Evolutionary conservation across 352 stramenopile genomes (phyloP).

Genomic region (Halophytophthora polymorphica): DNA sequence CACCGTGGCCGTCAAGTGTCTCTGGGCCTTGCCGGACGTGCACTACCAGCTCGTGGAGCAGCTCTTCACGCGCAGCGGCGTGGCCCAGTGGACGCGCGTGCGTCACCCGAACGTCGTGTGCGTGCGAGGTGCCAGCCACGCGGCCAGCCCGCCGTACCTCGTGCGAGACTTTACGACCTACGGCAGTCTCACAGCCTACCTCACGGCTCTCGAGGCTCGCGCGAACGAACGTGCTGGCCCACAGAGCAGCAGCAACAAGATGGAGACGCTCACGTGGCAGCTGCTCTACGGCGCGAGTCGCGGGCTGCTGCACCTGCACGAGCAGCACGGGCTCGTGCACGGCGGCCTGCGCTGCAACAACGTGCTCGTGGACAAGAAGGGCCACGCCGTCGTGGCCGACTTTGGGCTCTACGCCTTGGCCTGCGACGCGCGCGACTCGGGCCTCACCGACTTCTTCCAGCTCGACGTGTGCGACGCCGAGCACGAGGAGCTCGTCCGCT

Average conservation of each 20-base stretch:
- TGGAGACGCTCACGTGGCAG: slow-evolving; percentile 49
- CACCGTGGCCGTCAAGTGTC: slow-evolving; percentile 54
- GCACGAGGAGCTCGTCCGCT: slow-evolving; percentile 50
- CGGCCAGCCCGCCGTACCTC: slow-evolving; percentile 39
- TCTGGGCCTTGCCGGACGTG: slow-evolving; percentile 40
- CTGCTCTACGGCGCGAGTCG: slow-evolving; percentile 57
- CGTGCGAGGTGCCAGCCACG: slow-evolving; percentile 60
- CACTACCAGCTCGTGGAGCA: slow-evolving; percentile 54
- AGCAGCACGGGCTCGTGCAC: slow-evolving; percentile 50
- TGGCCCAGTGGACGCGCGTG: slow-evolving; percentile 42
- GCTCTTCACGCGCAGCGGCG: slow-evolving; percentile 42
- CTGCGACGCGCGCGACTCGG: slow-evolving; percentile 34
- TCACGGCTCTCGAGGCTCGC: slow-evolving; percentile 37
- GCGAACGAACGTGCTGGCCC: slow-evolving; percentile 28
- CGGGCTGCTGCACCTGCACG: slow-evolving; percentile 61
- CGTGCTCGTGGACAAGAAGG: slow-evolving; percentile 69
- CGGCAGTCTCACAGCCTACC: slow-evolving; percentile 46
- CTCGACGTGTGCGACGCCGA: slow-evolving; percentile 31
- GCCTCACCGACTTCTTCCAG: slow-evolving; percentile 31
- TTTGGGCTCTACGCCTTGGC: slow-evolving; percentile 44
- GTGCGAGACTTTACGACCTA: slow-evolving; percentile 64
- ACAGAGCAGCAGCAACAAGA: slow-evolving; percentile 23
- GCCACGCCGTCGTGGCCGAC: slow-evolving; percentile 55
- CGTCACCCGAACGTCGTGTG: slow-evolving; percentile 58
- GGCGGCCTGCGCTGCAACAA: slow-evolving; percentile 63